These are phyloP conservation scores for Ascocoryne sarcoides DNA, from an alignment of 2,329 filamentous ascomycete species.

Conservation along the genomic window DNA sequence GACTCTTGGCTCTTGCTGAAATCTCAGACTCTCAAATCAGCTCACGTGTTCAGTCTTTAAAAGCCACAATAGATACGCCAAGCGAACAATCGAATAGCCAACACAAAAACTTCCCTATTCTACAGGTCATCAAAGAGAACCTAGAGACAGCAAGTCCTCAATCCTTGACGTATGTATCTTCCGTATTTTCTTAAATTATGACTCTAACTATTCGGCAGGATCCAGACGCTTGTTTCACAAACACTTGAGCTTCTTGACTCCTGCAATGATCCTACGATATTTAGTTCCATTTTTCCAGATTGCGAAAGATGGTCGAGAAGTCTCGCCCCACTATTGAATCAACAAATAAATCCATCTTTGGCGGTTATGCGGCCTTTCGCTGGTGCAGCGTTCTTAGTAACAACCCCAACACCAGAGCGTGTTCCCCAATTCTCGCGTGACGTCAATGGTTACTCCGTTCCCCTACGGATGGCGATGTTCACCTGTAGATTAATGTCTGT, in stretches of 20 bases:
- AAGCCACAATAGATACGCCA: conserved; percentile 35
- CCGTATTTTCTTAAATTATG: neutral
- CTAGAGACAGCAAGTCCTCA: conserved; percentile 40
- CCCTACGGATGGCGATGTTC: conserved; percentile 69
- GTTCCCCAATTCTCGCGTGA: conserved; percentile 40
- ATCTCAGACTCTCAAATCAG: conserved; percentile 31
- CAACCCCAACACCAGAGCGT: conserved; percentile 21
- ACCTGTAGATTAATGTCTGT: conserved; percentile 45
- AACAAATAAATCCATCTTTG: conserved; percentile 51
- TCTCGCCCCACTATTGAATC: conserved; percentile 45
- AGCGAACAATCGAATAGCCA: conserved; percentile 2
- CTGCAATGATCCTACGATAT: conserved; percentile 27
- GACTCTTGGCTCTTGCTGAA: conserved; percentile 46
- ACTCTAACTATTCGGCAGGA: conserved; percentile 30
- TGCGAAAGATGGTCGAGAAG: conserved; percentile 56
- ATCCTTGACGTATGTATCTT: conserved; percentile 40
- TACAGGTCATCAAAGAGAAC: conserved; percentile 46
- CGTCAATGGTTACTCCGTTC: conserved; percentile 58
- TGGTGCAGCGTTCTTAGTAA: conserved; percentile 59
- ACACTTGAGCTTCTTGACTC: conserved; percentile 31
- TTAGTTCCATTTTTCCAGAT: conserved; percentile 50
- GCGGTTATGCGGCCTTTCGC: conserved; percentile 66
- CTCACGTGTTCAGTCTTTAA: conserved; percentile 28
- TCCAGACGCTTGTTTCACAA: conserved; percentile 46
- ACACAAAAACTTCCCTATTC: conserved; percentile 32